phyloP scores from a whole-genome alignment of 148 eudicot species.

The Talinum fruticosum region DNA sequence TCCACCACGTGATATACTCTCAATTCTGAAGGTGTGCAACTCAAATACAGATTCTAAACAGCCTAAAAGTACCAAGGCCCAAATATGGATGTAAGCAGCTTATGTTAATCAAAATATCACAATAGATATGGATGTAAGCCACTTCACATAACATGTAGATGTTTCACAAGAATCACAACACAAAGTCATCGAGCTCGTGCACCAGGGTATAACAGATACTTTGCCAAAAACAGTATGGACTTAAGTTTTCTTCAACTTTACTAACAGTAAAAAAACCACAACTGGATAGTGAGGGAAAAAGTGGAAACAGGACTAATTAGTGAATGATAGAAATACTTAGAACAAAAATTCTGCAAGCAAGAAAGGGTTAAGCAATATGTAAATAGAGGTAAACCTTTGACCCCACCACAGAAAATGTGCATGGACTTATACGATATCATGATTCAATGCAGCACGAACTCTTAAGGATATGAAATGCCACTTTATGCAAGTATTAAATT shows the following conservation, averaged over 20 bases:
- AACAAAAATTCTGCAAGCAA: slow-evolving; percentile 1
- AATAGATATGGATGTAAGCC: background rate
- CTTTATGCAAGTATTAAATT: background rate
- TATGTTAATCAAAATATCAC: background rate
- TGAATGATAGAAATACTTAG: background rate
- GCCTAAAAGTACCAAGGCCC: slow-evolving; percentile 36
- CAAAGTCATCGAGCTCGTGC: no score
- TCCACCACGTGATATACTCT: slow-evolving; percentile 73
- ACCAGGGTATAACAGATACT: background rate
- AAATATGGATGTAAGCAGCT: slow-evolving; percentile 7
- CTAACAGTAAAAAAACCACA: background rate
- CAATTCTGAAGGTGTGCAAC: slow-evolving; percentile 69
- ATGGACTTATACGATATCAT: background rate
- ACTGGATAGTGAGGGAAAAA: background rate
- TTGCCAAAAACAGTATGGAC: background rate
- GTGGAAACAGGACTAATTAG: background rate
- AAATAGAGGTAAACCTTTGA: background rate
- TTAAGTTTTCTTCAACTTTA: background rate
- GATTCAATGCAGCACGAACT: background rate
- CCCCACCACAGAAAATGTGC: background rate
- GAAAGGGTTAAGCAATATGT: background rate
- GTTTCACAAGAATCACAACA: background rate
- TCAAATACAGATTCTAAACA: slow-evolving; percentile 70
- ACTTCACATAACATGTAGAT: background rate
- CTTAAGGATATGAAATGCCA: background rate